Percentiles rank a stretch among this genome's conserved stretches.
Evolutionary conservation across 2,329 filamentous ascomycete species (phyloP).

Genomic region (Bretziella fagacearum): DNA sequence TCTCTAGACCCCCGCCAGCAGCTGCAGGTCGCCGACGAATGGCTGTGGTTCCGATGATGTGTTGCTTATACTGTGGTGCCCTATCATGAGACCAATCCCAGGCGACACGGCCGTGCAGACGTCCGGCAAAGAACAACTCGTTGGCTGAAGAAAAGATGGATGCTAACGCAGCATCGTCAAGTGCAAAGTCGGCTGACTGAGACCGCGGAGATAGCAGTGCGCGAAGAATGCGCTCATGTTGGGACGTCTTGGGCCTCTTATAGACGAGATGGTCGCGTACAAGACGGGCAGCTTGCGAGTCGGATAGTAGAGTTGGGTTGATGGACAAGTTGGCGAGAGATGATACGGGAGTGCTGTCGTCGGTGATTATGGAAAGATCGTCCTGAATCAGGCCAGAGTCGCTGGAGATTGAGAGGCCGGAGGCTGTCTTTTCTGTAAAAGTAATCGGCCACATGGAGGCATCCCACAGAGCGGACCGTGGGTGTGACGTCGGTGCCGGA

Average conservation of each 20-base stretch:
- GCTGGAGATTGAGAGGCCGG: constrained; percentile 31
- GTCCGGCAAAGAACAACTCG: constrained; percentile 43
- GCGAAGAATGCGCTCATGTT: constrained; percentile 39
- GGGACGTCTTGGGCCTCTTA: constrained; percentile 32
- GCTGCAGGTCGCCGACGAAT: constrained; percentile 29
- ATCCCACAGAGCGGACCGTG: background rate
- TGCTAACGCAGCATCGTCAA: constrained; percentile 40
- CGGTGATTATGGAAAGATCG: constrained; percentile 14
- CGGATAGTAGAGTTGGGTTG: constrained; percentile 26
- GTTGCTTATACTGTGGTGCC: constrained; percentile 32
- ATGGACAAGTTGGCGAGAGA: constrained; percentile 17
- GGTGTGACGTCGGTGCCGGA: background rate
- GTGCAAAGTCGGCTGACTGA: constrained; percentile 29
- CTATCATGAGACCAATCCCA: constrained; percentile 44
- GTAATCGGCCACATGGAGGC: background rate
- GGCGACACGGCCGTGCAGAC: constrained; percentile 37
- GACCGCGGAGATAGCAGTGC: constrained; percentile 37
- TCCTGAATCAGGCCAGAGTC: constrained; percentile 19
- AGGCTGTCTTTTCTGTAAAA: constrained; percentile 32
- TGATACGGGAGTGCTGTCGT: constrained; percentile 18
- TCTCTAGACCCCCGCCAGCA: constrained; percentile 37
- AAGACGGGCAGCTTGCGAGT: constrained; percentile 31
- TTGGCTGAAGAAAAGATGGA: constrained; percentile 45
- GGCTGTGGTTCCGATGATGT: constrained; percentile 46
- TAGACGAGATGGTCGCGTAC: constrained; percentile 31